Conservation (phyloP, 148 eudicot genomes). For the Vaccinium vitisidaea region DNA sequence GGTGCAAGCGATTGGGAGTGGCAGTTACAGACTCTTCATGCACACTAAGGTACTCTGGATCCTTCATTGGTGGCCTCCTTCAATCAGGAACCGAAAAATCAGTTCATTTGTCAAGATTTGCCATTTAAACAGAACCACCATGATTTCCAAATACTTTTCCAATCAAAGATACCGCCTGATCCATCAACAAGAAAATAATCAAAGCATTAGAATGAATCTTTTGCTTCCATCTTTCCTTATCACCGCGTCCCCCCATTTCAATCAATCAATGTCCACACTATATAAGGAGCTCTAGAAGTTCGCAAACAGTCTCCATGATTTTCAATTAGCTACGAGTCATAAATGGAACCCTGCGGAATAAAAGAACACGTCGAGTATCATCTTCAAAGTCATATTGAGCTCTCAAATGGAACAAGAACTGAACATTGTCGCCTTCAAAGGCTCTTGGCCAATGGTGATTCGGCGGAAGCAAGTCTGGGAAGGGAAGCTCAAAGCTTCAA, state of each 20-base stretch:
- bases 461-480: not conserved
- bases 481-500: not conserved
- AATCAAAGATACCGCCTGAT: not conserved
- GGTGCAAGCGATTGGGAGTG: slow-evolving; percentile 68
- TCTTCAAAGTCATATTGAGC: not conserved
- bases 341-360: not conserved
- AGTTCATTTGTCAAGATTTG: no score
- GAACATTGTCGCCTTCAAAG: not conserved
- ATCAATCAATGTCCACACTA: not conserved
- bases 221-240: not conserved
- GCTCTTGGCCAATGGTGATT: not conserved
- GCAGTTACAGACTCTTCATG: slow-evolving; percentile 77
- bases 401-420: not conserved
- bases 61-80: slow-evolving; percentile 39
- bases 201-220: not conserved
- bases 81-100: no score
- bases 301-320: not conserved
- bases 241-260: not conserved
- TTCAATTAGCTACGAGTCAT: not conserved
- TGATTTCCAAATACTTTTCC: not conserved
- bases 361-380: not conserved
- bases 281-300: not conserved
- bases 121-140: not conserved
- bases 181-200: not conserved
- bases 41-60: slow-evolving; percentile 89